Evolutionary conservation across 306 rosid genomes (phyloP).

Genomic region (Lathyrus oleraceus): DNA sequence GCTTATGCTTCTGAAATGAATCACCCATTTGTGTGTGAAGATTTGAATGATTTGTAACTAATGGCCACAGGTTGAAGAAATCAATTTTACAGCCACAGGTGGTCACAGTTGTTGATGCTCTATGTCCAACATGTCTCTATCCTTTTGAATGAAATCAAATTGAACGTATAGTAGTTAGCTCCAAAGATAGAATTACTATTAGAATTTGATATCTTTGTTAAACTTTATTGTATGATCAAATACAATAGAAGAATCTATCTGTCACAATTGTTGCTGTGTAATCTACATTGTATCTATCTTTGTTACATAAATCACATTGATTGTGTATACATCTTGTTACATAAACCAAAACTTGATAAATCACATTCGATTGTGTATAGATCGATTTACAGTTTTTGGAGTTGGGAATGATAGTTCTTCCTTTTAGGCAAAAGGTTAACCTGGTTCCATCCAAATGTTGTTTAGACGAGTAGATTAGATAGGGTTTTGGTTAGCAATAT

Average conservation of each 20-base stretch:
- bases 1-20: slow-evolving; percentile 20
- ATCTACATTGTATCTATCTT: slow-evolving; percentile 18
- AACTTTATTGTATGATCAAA: not conserved
- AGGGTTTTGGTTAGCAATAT: too few species aligned
- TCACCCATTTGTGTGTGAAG: not conserved
- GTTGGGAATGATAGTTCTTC: too few species aligned
- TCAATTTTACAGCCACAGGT: too few species aligned
- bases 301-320: slow-evolving; percentile 21
- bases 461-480: too few species aligned
- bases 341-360: not conserved
- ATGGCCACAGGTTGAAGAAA: too few species aligned
- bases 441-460: too few species aligned
- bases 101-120: not conserved
- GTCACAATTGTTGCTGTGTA: slow-evolving; percentile 2
- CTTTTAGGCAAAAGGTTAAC: too few species aligned
- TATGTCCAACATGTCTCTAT: not conserved
- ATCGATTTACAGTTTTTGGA: too few species aligned
- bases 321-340: not conserved
- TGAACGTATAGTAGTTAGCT: too few species aligned
- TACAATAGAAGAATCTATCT: not conserved
- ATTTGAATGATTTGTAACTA: too few species aligned
- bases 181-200: too few species aligned
- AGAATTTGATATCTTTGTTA: not conserved
- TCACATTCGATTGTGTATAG: too few species aligned
- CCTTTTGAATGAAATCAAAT: not conserved